Conservation (phyloP, 2,329 filamentous ascomycete genomes). For the Ascomycota sp. region DNA sequence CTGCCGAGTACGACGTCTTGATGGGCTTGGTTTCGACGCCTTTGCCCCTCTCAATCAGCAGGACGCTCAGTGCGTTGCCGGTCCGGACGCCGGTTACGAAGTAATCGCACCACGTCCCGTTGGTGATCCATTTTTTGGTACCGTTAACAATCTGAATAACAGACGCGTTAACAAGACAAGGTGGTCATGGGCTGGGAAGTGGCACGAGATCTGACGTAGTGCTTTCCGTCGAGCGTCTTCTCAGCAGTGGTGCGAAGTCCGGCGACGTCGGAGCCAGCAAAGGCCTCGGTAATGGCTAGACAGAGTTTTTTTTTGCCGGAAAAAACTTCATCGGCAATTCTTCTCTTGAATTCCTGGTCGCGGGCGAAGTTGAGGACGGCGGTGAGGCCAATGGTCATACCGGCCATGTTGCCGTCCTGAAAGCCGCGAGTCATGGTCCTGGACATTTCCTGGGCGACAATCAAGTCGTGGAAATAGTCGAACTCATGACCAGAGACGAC, state of each 20-base stretch:
- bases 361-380: slow-evolving; percentile 60
- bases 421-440: slow-evolving; percentile 56
- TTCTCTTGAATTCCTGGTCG: slow-evolving; percentile 40
- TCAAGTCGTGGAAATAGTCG: slow-evolving; percentile 69
- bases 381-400: slow-evolving; percentile 64
- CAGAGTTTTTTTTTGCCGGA: slow-evolving; percentile 72
- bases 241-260: slow-evolving; percentile 55
- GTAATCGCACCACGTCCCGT: slow-evolving; percentile 47
- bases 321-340: slow-evolving; percentile 49
- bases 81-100: slow-evolving; percentile 65
- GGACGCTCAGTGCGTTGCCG: slow-evolving; percentile 53
- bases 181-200: background rate
- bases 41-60: slow-evolving; percentile 52
- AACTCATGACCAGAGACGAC: slow-evolving; percentile 58
- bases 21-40: slow-evolving; percentile 56
- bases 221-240: slow-evolving; percentile 47
- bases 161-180: background rate
- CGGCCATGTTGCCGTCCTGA: slow-evolving; percentile 69
- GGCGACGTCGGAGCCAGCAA: slow-evolving; percentile 61
- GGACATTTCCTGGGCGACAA: slow-evolving; percentile 50
- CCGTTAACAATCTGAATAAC: slow-evolving; percentile 35
- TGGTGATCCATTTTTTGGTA: slow-evolving; percentile 66
- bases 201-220: background rate
- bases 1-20: slow-evolving; percentile 53
- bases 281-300: slow-evolving; percentile 70